Conservation (phyloP, 106 monocot species). For the Dendrobium chrysotoxum region DNA sequence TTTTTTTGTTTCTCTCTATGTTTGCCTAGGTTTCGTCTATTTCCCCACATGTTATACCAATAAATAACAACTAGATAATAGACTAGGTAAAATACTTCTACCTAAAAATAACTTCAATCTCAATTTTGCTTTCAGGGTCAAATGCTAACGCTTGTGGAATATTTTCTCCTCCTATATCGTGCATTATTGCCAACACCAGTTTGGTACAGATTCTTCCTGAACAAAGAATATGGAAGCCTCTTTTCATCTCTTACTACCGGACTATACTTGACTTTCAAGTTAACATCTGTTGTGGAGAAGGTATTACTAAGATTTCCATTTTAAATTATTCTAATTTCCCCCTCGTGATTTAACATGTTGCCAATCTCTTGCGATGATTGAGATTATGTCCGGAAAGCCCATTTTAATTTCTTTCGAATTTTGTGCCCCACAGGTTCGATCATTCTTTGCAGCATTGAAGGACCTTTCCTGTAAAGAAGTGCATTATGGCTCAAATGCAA, state of each 20-base stretch:
- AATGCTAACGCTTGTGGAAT: constrained; percentile 56
- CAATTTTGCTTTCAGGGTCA: constrained; percentile 30
- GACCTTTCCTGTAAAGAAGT: constrained; percentile 53
- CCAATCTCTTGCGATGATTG: background rate
- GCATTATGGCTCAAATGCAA: constrained; percentile 71
- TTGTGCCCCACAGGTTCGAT: constrained; percentile 29
- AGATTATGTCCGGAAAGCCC: too few species aligned
- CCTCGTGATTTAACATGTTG: background rate
- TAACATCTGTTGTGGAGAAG: constrained; percentile 54
- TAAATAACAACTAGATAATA: too few species aligned
- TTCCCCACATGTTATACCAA: too few species aligned
- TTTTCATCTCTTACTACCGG: constrained; percentile 61
- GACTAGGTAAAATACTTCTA: background rate
- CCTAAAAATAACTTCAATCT: background rate
- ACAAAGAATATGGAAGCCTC: constrained; percentile 55
- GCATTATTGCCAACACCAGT: constrained; percentile 51
- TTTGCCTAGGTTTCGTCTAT: too few species aligned
- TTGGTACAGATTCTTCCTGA: constrained; percentile 63
- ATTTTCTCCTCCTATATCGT: constrained; percentile 49
- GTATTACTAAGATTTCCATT: constrained; percentile 9
- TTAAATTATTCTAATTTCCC: background rate
- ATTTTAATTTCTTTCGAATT: background rate
- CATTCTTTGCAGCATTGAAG: constrained; percentile 50
- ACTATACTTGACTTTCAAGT: constrained; percentile 51
- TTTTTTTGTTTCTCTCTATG: too few species aligned